phyloP scores from a whole-genome alignment of 2,329 filamentous ascomycete species.

The Bipolaris cookei region DNA sequence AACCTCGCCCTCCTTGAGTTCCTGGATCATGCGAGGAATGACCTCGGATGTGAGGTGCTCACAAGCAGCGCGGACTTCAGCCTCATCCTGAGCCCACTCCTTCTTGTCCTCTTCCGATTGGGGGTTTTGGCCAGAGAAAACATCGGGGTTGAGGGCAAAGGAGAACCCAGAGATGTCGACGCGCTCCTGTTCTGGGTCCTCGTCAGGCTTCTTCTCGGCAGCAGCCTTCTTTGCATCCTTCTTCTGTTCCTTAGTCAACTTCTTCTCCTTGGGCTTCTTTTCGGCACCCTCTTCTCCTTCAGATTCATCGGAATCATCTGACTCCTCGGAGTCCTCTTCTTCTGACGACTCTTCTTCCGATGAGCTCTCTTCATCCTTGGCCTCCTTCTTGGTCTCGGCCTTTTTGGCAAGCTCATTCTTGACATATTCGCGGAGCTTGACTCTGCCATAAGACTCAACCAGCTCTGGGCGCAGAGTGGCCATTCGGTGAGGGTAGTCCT shows the following conservation, averaged over 20 bases:
- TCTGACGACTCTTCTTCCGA: conserved; percentile 35
- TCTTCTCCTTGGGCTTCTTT: conserved; percentile 27
- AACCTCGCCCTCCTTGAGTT: conserved; percentile 89
- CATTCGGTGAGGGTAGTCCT: conserved; percentile 91
- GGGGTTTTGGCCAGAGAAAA: conserved; percentile 89
- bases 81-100: conserved; percentile 81
- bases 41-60: conserved; percentile 75
- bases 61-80: conserved; percentile 84
- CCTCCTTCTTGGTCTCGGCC: conserved; percentile 51
- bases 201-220: conserved; percentile 23
- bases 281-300: conserved; percentile 77
- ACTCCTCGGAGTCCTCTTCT: conserved; percentile 31
- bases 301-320: conserved; percentile 62
- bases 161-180: conserved; percentile 88
- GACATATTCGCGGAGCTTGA: conserved; percentile 88
- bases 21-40: conserved; percentile 83
- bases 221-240: conserved; percentile 28
- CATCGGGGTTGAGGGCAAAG: conserved; percentile 91
- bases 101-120: conserved; percentile 90
- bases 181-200: conserved; percentile 62
- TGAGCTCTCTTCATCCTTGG: conserved; percentile 44
- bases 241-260: conserved; percentile 28
- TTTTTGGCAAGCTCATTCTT: conserved; percentile 69
- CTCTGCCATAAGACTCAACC: conserved; percentile 81
- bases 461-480: conserved; percentile 89